Evolutionary conservation across 2,329 filamentous ascomycete genomes (phyloP).

Genomic region (Epichloe brachyelytri): DNA sequence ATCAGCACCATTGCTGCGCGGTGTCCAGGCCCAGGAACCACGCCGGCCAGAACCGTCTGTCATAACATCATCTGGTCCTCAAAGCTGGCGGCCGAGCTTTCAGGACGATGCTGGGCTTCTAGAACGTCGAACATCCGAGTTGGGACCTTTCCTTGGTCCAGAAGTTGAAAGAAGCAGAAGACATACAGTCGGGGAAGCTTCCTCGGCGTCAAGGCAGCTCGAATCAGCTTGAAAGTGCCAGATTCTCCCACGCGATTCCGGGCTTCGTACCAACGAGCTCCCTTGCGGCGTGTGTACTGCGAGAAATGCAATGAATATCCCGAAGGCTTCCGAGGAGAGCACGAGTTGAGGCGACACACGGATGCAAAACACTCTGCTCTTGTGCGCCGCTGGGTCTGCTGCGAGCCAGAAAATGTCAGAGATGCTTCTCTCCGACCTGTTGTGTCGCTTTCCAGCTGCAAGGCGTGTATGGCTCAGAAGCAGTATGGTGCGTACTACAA

Average conservation of each 20-base stretch:
- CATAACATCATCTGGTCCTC: not conserved
- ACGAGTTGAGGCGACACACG: conserved; percentile 63
- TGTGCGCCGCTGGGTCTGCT: conserved; percentile 44
- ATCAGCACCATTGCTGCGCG: conserved; percentile 4
- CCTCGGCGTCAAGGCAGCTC: conserved; percentile 25
- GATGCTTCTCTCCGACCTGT: conserved; percentile 30
- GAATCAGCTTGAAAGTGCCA: conserved; percentile 31
- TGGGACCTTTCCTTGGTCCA: not conserved
- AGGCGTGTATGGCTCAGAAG: conserved; percentile 43
- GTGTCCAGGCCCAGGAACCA: conserved; percentile 3
- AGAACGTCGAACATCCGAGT: conserved; percentile 6
- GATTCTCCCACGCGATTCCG: conserved; percentile 22
- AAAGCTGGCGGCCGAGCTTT: conserved; percentile 5
- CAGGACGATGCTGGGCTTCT: conserved; percentile 8
- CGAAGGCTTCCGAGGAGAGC: conserved; percentile 80
- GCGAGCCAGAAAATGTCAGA: conserved; percentile 30
- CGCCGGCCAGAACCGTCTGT: conserved; percentile 4
- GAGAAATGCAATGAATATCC: conserved; percentile 67
- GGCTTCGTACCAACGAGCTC: conserved; percentile 37
- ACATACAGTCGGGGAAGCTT: conserved; percentile 35
- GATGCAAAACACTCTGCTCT: conserved; percentile 44
- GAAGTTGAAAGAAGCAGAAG: conserved; percentile 18
- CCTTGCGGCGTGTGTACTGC: conserved; percentile 64
- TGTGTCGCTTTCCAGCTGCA: conserved; percentile 41
- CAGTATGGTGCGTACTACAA: conserved; percentile 48